Conservation (phyloP, 768 basidiomycete species). For the Pisolithus orientalis region DNA sequence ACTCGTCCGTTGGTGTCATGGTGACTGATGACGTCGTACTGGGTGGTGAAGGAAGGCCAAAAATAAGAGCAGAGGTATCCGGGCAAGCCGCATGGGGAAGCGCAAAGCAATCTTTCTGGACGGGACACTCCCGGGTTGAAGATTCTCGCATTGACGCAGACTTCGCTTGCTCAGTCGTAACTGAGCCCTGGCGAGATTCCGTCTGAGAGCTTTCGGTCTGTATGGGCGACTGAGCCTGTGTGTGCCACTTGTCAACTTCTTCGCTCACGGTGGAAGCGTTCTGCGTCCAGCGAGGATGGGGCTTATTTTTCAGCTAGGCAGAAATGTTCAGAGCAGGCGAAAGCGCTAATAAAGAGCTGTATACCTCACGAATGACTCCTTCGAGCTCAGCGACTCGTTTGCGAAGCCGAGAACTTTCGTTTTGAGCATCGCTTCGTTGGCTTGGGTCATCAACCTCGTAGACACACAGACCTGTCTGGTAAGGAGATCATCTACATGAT, state of each 20-base stretch:
- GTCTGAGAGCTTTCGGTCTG: conserved; percentile 8
- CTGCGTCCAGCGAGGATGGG: conserved; percentile 56
- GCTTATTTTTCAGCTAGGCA: conserved; percentile 62
- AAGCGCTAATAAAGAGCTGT: conserved; percentile 1
- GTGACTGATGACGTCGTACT: conserved; percentile 29
- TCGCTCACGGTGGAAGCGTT: conserved; percentile 17
- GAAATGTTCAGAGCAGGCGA: not conserved
- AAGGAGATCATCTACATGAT: conserved; percentile 1
- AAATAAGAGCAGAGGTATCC: conserved; percentile 11
- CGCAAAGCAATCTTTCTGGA: conserved; percentile 25
- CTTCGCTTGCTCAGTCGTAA: not conserved
- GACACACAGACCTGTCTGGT: conserved; percentile 72
- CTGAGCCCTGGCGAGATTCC: conserved; percentile 4
- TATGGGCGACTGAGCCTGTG: conserved; percentile 13
- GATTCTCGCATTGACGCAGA: conserved; percentile 4
- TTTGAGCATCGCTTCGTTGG: conserved; percentile 44
- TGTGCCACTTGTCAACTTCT: conserved; percentile 23
- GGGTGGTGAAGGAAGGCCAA: conserved; percentile 17
- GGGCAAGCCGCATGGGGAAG: conserved; percentile 13
- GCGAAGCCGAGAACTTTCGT: conserved; percentile 61
- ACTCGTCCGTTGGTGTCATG: conserved; percentile 43
- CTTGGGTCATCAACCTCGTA: conserved; percentile 79
- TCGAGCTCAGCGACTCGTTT: conserved; percentile 78
- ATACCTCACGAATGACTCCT: conserved; percentile 74
- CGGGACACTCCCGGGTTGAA: conserved; percentile 2